Base-by-base conservation (phyloP, 306 rosid species). In the Cucurbita pepo region DNA sequence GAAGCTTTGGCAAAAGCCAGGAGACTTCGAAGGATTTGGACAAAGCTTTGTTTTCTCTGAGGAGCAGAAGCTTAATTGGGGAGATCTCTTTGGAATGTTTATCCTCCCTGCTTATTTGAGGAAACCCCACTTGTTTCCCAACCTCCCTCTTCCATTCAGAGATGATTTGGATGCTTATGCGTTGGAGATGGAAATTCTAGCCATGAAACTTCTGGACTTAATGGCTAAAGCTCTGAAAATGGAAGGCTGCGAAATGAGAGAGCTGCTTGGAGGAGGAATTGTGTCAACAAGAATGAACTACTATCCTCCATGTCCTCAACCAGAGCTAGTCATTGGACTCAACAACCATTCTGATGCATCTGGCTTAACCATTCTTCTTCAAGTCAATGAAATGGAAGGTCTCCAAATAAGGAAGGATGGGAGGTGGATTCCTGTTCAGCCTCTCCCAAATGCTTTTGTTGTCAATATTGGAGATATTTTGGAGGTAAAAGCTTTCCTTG, bases 1-100 rank as follows among this genome's bases (percentile, higher is more conserved):
- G 18, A 71, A 77, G 66, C 74, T 83, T 3, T 10, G 76, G 77
- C 83, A 77, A 75, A 79, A 54, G 54, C 14, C 72, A 58, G 86
- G 83, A 56, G 86, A 83, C 0, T 0, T 47, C 0, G 78, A 87
- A 64, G 86, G 86, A 10, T 87, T 78, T 77, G 88, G 88, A 9
- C 88, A 87, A n/a, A 10, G 7, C 37, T 85, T 81, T 70, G 74
- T 85, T 19, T 19, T 83, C 2, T 87, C 83, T 6, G 82, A 85
- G 44, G 82, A 80, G 25, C 89, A 81, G 63, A 85, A 87, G 77
- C 79, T 84, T 55, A 79, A 82, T 11, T 87, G 87, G 91, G 81
- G 71, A 41, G 86, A 87, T 81, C 0, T 63, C 4, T 79, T 85
- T 48, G 64, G 0, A 38, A 1, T 81, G 21, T 1, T 40, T 21